Evolutionary conservation across 73 alveolate species (phyloP), one percentile per base, ranked within the genome.

Genomic region (Paramecium sexaurelia): DNA sequence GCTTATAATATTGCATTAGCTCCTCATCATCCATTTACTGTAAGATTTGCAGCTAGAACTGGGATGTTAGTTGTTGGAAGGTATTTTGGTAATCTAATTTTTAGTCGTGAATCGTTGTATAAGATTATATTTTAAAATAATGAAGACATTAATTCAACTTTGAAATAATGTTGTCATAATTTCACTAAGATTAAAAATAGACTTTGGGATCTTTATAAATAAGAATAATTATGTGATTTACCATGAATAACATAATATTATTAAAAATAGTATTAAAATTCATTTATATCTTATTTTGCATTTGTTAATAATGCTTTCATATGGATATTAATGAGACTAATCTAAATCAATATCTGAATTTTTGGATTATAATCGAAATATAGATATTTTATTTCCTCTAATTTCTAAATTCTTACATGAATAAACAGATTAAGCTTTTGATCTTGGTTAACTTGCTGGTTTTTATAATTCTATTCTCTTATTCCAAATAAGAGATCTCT

Each of bases 1-100:
- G 97, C 97, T 7, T 95, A 95, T 57, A 91, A 87, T 56, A 55
- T 66, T 13, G 97, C 95, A 32, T 92, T 95, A 9, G 97, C 91
- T 0, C 94, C 95, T 17, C 97, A 95, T 83, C 98, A 94, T 88
- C 96, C 97, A 7, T 92, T 93, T 95, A 92, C 89, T 5, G 92
- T 95, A 1, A 71, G 97, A 56, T 45, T 87, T 26, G 96, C 94
- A 9, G 97, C 95, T 22, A 92, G 88, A 43, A 93, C 92, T 5
- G 96, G 95, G 51, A 75, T 93, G 92, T 17, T 55, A 3, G 87
- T 95, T 56, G 93, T 85, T 6, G 69, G 67, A 37, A 39, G 67
- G 68, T 39, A n/a, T n/a, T 20, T 4, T 27, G 7, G 24, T 20
- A 17, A 17, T 20, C 11, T 8, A 27, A 32, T 15, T 47, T 15